phyloP scores from a whole-genome alignment of 768 basidiomycete species.

The Coprinellus micaceus region DNA sequence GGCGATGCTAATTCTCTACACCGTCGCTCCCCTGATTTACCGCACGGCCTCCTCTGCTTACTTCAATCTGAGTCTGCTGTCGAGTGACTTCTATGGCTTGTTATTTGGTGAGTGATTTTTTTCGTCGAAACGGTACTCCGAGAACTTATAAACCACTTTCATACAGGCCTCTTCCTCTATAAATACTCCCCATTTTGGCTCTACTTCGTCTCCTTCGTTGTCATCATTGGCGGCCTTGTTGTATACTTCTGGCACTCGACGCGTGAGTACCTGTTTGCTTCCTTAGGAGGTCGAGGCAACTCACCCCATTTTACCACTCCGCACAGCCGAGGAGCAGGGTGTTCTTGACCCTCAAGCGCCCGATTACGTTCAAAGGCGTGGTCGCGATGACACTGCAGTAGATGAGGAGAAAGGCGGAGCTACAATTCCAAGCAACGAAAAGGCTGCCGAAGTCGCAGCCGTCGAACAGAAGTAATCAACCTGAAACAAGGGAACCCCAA shows the following conservation, averaged over 20 bases:
- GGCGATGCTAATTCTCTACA: slow-evolving; percentile 86
- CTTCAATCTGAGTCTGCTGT: slow-evolving; percentile 82
- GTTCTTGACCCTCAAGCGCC: slow-evolving; percentile 56
- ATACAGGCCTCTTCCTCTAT: slow-evolving; percentile 47
- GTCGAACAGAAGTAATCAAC: neutral
- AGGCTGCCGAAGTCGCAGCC: neutral
- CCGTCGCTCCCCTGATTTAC: slow-evolving; percentile 80
- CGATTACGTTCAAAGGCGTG: slow-evolving; percentile 44
- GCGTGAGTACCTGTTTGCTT: slow-evolving; percentile 47
- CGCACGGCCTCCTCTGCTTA: slow-evolving; percentile 82
- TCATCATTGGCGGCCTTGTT: slow-evolving; percentile 70
- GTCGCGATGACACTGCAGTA: slow-evolving; percentile 11
- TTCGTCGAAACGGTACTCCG: no score
- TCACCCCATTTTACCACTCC: neutral
- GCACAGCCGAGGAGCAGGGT: slow-evolving; percentile 73
- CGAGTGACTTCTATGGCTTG: slow-evolving; percentile 85
- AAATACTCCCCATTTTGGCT: slow-evolving; percentile 85
- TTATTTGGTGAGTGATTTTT: slow-evolving; percentile 53
- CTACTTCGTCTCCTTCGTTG: slow-evolving; percentile 75
- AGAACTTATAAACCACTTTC: no score
- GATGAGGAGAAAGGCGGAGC: slow-evolving; percentile 13
- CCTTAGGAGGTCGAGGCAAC: no score
- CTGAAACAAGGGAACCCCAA: neutral
- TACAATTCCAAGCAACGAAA: neutral
- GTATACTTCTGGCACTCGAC: slow-evolving; percentile 85